These are phyloP conservation scores for Blumeria graminis DNA, from an alignment of 2,329 filamentous ascomycete genomes.

Conservation along the genomic window DNA sequence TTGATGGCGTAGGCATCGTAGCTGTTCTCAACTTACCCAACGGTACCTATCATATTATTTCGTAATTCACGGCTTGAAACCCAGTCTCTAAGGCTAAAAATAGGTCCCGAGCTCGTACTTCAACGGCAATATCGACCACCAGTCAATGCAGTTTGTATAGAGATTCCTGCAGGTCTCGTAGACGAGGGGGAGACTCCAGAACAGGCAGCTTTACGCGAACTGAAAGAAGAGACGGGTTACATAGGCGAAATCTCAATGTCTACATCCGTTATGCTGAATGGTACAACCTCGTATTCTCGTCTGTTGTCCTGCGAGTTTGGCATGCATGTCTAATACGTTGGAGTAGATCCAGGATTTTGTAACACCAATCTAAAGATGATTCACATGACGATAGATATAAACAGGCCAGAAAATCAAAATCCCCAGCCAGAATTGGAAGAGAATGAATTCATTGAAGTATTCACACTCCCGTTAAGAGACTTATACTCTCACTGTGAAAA, in stretches of 20 bases:
- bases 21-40: constrained; percentile 35
- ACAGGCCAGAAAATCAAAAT: constrained; percentile 21
- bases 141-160: constrained; percentile 32
- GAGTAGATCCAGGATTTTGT: constrained; percentile 34
- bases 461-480: constrained; percentile 21
- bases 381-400: constrained; percentile 24
- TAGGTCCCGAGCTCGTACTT: constrained; percentile 28
- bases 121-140: constrained; percentile 45
- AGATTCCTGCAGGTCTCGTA: constrained; percentile 39
- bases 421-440: constrained; percentile 24
- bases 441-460: constrained; percentile 28
- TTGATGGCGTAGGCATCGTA: constrained; percentile 52
- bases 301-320: neutral
- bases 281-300: constrained; percentile 10
- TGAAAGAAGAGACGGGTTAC: constrained; percentile 44
- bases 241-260: constrained; percentile 28
- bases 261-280: constrained; percentile 43
- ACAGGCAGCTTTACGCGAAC: constrained; percentile 35
- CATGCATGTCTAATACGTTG: neutral
- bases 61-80: neutral
- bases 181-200: constrained; percentile 37
- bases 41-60: constrained; percentile 14
- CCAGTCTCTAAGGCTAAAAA: neutral
- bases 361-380: constrained; percentile 38
- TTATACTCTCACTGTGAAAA: constrained; percentile 22